Conservation (phyloP, 768 basidiomycete species). For the Pleurotus sapidus region DNA sequence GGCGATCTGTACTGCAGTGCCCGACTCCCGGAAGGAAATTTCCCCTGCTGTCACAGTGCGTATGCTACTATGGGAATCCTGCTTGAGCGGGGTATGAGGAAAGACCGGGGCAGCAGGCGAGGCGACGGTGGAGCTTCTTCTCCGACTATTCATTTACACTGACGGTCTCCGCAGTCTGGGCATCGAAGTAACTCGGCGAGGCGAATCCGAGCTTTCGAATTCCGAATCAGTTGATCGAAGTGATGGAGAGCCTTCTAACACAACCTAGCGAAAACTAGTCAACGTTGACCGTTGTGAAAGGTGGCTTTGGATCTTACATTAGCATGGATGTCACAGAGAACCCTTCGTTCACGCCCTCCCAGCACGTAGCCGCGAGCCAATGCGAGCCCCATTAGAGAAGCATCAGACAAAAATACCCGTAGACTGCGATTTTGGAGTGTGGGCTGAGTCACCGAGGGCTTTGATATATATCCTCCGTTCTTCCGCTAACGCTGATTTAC, state of each 20-base stretch:
- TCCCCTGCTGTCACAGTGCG: constrained; percentile 67
- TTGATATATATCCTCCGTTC: constrained; percentile 43
- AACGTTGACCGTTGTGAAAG: not conserved
- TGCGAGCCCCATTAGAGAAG: constrained; percentile 32
- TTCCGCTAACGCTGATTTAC: constrained; percentile 27
- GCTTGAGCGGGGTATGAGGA: constrained; percentile 33
- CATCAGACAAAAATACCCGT: constrained; percentile 49
- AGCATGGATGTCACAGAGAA: constrained; percentile 60
- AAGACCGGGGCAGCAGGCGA: constrained; percentile 43
- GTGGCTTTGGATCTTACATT: constrained; percentile 26
- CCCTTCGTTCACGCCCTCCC: constrained; percentile 39
- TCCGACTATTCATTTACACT: constrained; percentile 39
- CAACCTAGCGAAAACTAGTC: constrained; percentile 37
- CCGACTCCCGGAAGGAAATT: constrained; percentile 31
- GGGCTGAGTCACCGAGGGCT: constrained; percentile 54
- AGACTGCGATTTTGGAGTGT: constrained; percentile 50
- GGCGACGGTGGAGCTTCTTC: constrained; percentile 67
- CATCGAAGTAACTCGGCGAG: constrained; percentile 26
- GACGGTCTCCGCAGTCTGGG: constrained; percentile 30
- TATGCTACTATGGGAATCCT: constrained; percentile 66
- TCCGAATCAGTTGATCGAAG: constrained; percentile 68
- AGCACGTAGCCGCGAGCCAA: constrained; percentile 67
- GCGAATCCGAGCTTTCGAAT: constrained; percentile 36
- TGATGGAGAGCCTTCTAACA: constrained; percentile 60
- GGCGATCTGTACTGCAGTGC: not conserved